Percentiles rank a stretch among this genome's conserved stretches.
Evolutionary conservation across 2,329 filamentous ascomycete species (phyloP).

Genomic region (Apiospora pterosperma): DNA sequence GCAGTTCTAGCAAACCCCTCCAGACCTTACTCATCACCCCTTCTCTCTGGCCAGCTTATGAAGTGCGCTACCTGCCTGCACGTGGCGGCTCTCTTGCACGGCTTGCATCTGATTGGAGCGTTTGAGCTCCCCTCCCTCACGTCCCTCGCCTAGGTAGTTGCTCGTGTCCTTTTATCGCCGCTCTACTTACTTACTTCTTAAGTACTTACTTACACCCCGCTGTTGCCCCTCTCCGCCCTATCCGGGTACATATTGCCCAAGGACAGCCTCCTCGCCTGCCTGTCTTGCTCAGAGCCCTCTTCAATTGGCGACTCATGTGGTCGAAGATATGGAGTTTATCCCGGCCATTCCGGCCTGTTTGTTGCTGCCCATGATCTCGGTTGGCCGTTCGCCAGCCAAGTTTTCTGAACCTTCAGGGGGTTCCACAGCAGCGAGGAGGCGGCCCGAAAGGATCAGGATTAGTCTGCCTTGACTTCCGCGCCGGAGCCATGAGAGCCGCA

Average conservation of each 20-base stretch:
- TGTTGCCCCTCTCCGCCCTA: neutral
- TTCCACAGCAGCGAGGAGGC: neutral
- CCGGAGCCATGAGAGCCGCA: neutral
- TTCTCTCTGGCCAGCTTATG: neutral
- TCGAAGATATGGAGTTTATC: neutral
- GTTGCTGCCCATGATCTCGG: neutral
- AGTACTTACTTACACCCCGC: neutral
- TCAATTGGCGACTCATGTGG: neutral
- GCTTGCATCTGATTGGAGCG: neutral
- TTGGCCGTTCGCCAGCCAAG: neutral
- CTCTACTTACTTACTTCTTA: neutral
- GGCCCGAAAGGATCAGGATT: conserved; percentile 1
- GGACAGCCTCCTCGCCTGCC: neutral
- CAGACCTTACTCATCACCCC: neutral
- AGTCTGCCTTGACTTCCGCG: neutral
- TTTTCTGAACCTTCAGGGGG: neutral
- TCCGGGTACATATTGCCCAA: neutral
- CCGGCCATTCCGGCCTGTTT: neutral
- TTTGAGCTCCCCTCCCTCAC: neutral
- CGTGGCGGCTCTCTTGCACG: neutral
- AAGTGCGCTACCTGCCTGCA: neutral
- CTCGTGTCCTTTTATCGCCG: neutral
- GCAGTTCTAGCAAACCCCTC: no score
- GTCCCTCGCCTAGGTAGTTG: no score
- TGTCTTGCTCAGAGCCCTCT: no score